Percentiles rank a stretch among this genome's conserved stretches.
Conservation (phyloP, 2,329 filamentous ascomycete genomes). For the Colletotrichum camelliae region DNA sequence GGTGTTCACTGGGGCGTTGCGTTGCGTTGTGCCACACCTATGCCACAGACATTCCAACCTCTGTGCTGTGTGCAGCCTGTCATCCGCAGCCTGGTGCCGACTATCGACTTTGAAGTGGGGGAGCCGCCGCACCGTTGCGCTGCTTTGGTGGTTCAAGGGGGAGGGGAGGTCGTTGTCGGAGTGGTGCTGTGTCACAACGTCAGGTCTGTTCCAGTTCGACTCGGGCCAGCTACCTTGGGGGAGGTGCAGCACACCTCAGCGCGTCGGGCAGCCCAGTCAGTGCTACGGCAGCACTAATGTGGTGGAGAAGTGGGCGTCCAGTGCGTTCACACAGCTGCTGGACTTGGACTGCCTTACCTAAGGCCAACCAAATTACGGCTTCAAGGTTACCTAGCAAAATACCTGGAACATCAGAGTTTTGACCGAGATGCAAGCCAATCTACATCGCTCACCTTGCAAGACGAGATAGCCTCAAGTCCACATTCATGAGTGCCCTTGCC, state of each 20-base stretch:
- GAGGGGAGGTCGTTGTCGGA: neutral
- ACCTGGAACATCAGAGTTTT: neutral
- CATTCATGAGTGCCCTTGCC: neutral
- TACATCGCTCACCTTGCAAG: neutral
- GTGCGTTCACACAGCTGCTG: neutral
- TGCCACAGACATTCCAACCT: neutral
- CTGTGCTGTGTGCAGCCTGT: neutral
- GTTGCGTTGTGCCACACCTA: neutral
- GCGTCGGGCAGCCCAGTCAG: neutral
- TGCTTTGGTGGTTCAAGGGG: neutral
- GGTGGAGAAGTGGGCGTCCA: neutral
- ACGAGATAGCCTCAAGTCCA: neutral
- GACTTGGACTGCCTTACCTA: neutral
- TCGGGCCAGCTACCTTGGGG: neutral
- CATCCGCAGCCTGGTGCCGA: constrained; percentile 1
- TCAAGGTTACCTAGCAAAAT: neutral
- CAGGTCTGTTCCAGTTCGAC: neutral
- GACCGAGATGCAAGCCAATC: neutral
- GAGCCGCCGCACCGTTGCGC: neutral
- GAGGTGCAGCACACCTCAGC: neutral
- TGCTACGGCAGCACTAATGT: neutral
- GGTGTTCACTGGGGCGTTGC: neutral
- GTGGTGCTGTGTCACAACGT: neutral
- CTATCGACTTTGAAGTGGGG: constrained; percentile 6
- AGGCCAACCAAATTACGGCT: neutral